Evolutionary conservation across 2,329 filamentous ascomycete genomes (phyloP).

Genomic region (Penicillium sp.): DNA sequence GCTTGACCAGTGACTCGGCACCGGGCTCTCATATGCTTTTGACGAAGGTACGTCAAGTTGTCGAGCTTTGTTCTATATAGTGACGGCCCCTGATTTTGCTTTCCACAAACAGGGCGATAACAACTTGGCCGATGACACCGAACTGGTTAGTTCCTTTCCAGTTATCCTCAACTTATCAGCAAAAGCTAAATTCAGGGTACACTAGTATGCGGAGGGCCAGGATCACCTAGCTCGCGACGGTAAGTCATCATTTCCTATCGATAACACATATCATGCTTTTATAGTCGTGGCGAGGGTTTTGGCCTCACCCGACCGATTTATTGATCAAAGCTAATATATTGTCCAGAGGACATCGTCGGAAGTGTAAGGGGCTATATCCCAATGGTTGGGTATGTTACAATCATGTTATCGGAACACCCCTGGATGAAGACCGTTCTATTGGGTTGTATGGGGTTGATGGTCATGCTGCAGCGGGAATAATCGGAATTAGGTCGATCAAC

Average conservation of each 20-base stretch:
- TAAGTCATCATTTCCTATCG: conserved; percentile 69
- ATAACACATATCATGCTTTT: not conserved
- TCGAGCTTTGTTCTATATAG: not conserved
- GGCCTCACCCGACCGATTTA: not conserved
- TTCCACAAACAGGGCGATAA: conserved; percentile 69
- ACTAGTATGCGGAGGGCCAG: conserved; percentile 65
- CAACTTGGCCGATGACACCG: conserved; percentile 89
- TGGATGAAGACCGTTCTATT: conserved; percentile 96
- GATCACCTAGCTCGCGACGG: conserved; percentile 74
- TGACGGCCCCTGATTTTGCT: not conserved
- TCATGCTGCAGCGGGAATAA: conserved; percentile 87
- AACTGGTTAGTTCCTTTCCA: conserved; percentile 44
- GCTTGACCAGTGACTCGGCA: conserved; percentile 22
- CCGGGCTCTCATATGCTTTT: conserved; percentile 60
- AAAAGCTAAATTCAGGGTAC: not conserved
- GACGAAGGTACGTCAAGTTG: conserved; percentile 60
- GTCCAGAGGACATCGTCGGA: conserved; percentile 46
- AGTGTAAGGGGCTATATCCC: conserved; percentile 90
- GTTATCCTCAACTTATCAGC: conserved; percentile 52
- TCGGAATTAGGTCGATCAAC: not conserved
- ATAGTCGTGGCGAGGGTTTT: not conserved
- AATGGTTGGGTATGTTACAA: conserved; percentile 95
- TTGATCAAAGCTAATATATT: not conserved
- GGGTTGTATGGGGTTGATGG: conserved; percentile 90
- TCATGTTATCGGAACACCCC: conserved; percentile 89